Conservation (phyloP, 441 rosid species). For the Lepidium campestre region DNA sequence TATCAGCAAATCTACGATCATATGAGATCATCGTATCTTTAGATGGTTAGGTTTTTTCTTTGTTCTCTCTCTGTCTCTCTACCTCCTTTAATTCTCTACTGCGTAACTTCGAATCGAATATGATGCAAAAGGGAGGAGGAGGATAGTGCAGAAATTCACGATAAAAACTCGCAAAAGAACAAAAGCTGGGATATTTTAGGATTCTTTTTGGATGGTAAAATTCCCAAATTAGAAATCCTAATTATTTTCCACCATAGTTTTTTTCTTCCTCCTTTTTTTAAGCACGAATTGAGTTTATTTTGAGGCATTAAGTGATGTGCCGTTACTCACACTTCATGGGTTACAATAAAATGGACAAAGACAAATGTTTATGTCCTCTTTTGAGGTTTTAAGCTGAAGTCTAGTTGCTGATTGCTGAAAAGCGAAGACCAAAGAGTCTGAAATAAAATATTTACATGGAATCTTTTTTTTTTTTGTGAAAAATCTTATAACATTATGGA, state of each 20-base stretch:
- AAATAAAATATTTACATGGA: not conserved
- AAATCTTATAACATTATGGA: not conserved
- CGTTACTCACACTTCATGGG: slow-evolving; percentile 10
- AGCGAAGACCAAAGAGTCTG: too few species aligned
- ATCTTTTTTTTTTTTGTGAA: too few species aligned
- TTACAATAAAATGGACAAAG: not conserved
- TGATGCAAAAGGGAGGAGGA: not conserved
- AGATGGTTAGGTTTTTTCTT: not conserved
- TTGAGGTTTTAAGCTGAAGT: too few species aligned
- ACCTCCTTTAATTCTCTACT: not conserved
- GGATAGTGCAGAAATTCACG: slow-evolving; percentile 1
- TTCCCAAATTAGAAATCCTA: slow-evolving; percentile 26
- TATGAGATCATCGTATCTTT: slow-evolving; percentile 43
- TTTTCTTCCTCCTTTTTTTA: not conserved
- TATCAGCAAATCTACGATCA: slow-evolving; percentile 76
- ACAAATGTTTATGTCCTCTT: not conserved
- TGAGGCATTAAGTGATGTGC: not conserved
- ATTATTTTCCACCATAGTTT: slow-evolving; percentile 4
- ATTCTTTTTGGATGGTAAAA: not conserved
- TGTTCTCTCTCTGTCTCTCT: not conserved
- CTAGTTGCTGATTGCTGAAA: too few species aligned
- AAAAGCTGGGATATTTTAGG: not conserved
- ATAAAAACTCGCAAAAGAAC: not conserved
- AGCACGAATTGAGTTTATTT: not conserved
- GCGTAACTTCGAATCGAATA: slow-evolving; percentile 6